Conservation (phyloP, 1,139 yeast species). For the Geotrichum restrictum region DNA sequence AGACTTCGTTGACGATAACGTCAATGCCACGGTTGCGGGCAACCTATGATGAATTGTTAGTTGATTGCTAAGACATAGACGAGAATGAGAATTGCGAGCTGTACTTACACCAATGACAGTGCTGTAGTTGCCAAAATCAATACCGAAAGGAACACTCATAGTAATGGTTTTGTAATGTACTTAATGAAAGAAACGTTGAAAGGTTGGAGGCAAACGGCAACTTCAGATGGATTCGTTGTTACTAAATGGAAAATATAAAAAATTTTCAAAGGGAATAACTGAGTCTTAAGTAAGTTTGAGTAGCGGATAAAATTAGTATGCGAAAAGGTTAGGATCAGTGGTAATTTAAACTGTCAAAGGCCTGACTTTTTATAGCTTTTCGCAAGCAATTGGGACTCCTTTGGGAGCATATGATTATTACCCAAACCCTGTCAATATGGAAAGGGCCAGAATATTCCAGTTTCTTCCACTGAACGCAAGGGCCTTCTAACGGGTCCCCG, state of each 20-base stretch:
- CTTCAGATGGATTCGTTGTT: background rate
- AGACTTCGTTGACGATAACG: constrained; percentile 95
- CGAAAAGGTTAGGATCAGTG: background rate
- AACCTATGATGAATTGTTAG: constrained; percentile 35
- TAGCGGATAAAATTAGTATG: background rate
- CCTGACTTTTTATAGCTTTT: background rate
- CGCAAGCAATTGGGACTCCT: too few species aligned
- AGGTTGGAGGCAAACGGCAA: constrained; percentile 1
- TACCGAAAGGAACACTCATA: constrained; percentile 92
- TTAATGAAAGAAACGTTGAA: background rate
- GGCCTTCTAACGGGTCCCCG: too few species aligned
- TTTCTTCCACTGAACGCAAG: constrained; percentile 2
- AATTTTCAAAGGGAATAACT: constrained; percentile 12
- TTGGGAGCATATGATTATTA: background rate
- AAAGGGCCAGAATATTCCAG: constrained; percentile 14
- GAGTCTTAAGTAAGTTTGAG: constrained; percentile 13
- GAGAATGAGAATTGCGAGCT: constrained; percentile 8
- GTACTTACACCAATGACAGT: constrained; percentile 65
- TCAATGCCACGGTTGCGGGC: constrained; percentile 99
- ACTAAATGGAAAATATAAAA: background rate
- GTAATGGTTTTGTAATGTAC: constrained; percentile 23
- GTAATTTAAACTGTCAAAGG: background rate
- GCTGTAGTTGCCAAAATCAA: constrained; percentile 93
- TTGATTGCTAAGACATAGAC: background rate
- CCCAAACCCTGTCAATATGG: background rate